These are phyloP conservation scores for Cutaneotrichosporon cutaneum DNA, from an alignment of 1,284 basidiomycete genomes.

Conservation along the genomic window DNA sequence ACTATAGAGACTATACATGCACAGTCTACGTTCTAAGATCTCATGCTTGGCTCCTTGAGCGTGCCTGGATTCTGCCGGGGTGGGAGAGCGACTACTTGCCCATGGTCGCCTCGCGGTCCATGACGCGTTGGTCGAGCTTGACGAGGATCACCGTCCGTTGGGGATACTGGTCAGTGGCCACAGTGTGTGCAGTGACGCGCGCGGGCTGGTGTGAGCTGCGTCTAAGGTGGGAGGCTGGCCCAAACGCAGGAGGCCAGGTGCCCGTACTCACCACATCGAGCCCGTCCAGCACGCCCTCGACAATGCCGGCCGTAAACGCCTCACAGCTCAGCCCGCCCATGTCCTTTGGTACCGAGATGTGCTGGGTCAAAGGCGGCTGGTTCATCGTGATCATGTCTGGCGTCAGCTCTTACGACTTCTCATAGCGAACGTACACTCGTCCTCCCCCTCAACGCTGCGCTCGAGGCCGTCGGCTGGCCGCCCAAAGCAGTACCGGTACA, in stretches of 20 bases:
- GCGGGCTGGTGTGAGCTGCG: slow-evolving; percentile 67
- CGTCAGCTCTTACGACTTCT: neutral
- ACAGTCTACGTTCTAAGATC: slow-evolving; percentile 9
- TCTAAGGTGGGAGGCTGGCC: too few species aligned
- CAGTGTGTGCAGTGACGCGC: slow-evolving; percentile 92
- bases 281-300: slow-evolving; percentile 95
- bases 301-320: slow-evolving; percentile 93
- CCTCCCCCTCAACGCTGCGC: slow-evolving; percentile 89
- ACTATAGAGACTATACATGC: slow-evolving; percentile 8
- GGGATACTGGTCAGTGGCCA: slow-evolving; percentile 76
- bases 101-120: slow-evolving; percentile 81
- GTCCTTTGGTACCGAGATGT: slow-evolving; percentile 91
- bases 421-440: slow-evolving; percentile 71
- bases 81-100: slow-evolving; percentile 36
- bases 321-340: slow-evolving; percentile 93
- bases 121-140: slow-evolving; percentile 84
- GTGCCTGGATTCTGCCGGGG: too few species aligned
- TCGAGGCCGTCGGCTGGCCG: slow-evolving; percentile 91
- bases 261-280: slow-evolving; percentile 75
- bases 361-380: slow-evolving; percentile 82
- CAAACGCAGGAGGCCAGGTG: too few species aligned
- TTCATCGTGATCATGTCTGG: slow-evolving; percentile 98
- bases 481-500: slow-evolving; percentile 92
- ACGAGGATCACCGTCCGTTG: slow-evolving; percentile 87
- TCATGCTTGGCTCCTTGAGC: too few species aligned